Base-by-base conservation (phyloP, 1,139 yeast genomes). In the Magnusiomyces fungicola region DNA sequence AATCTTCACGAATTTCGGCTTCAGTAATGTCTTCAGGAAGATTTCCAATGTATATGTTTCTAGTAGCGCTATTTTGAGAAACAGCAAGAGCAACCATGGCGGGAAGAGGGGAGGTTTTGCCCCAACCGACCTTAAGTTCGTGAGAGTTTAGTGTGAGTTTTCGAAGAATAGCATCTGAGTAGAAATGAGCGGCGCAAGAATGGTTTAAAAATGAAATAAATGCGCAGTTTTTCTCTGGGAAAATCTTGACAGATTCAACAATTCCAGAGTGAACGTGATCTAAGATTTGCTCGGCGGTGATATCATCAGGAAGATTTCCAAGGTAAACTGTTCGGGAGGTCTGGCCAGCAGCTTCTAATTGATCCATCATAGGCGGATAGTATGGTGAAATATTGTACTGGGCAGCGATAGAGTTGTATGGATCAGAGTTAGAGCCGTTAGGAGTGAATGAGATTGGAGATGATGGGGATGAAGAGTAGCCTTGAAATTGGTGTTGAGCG, bases 211-310 rank as follows among this genome's bases (percentile, higher is more conserved):
- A 63, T 56, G 73, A 59, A 61, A 67, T 57, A 75, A 77, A 55
- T 58, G 73, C 62, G 64, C 73, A 56, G 61, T 61, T 56, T 73
- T 75, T 78, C 43, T 77, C 79, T 1, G 80, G 76, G 18, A 77
- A 62, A 52, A 72, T 70, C 52, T 73, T 70, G 53, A 72, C 82
- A 52, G 80, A 80, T 69, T 92, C 98, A 52, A 92, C 80, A 21
- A 89, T 81, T 23, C 97, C 97, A 29, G 95, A 83, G 58, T 95
- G 79, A 29, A 92, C 96, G 64, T 87, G 92, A 63, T 88, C 92
- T 61, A 92, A 73, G 50, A 92, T 70, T 61, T 88, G 96, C 60
- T 84, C 81, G 3, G 94, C 81, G 27, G 89, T 79, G 51, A 89
- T 75, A 56, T 83, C 87, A n/a, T 75, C 69, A 0, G 97, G 97